phyloP scores from a whole-genome alignment of 306 rosid genomes.

The Purshia tridentata region DNA sequence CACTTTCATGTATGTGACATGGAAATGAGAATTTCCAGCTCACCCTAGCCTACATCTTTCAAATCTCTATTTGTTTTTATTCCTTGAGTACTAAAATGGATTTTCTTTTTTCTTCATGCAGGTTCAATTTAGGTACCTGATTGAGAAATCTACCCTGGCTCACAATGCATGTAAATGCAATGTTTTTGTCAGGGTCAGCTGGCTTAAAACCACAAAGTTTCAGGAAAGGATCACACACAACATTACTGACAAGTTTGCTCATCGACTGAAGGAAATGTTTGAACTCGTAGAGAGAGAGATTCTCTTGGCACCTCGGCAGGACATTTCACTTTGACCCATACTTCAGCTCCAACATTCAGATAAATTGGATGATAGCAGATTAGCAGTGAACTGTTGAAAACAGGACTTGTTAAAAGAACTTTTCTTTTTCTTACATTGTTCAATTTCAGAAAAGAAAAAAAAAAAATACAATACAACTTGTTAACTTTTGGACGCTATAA shows the following conservation, averaged over 20 bases:
- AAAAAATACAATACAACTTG: no score
- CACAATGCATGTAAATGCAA: constrained; percentile 59
- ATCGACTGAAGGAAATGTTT: constrained; percentile 47
- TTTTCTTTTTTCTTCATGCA: constrained; percentile 23
- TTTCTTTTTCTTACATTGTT: neutral
- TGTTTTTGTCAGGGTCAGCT: constrained; percentile 45
- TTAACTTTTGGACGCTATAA: no score
- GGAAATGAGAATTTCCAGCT: neutral
- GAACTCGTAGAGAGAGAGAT: constrained; percentile 59
- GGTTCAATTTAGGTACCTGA: constrained; percentile 63
- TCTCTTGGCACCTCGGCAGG: constrained; percentile 30
- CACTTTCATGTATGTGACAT: constrained; percentile 52
- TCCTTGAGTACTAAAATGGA: neutral
- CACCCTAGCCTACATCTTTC: no score
- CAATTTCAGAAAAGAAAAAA: no score
- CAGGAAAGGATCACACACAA: constrained; percentile 59
- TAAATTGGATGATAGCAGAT: neutral
- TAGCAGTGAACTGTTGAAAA: neutral
- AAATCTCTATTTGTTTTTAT: no score
- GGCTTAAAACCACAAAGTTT: constrained; percentile 69
- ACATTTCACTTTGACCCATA: constrained; percentile 3
- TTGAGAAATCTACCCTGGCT: constrained; percentile 50
- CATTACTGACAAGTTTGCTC: constrained; percentile 49
- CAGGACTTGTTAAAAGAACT: neutral
- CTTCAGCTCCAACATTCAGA: neutral